Conservation (phyloP, 306 rosid genomes). For the Castanea mollissima region DNA sequence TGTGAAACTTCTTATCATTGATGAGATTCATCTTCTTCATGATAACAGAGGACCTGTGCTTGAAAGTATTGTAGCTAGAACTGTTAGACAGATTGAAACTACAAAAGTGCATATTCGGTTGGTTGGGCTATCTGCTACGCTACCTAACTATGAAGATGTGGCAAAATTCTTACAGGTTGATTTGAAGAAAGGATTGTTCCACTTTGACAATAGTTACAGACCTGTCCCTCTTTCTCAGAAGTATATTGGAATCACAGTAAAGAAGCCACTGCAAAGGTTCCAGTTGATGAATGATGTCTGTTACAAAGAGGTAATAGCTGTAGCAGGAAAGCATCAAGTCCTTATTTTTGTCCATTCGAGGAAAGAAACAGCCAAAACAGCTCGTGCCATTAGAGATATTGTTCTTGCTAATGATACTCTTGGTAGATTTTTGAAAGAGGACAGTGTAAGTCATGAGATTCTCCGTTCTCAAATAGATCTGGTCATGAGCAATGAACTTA, state of each 20-base stretch:
- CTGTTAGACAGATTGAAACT: conserved; percentile 92
- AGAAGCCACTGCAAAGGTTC: conserved; percentile 97
- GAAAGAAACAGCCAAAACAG: conserved; percentile 98
- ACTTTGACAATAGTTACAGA: conserved; percentile 90
- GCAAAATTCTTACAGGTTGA: conserved; percentile 86
- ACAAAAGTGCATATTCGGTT: conserved; percentile 86
- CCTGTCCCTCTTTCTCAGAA: conserved; percentile 98
- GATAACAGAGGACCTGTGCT: conserved; percentile 98
- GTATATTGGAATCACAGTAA: conserved; percentile 83
- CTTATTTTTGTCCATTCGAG: conserved; percentile 96
- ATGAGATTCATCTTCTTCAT: conserved; percentile 96
- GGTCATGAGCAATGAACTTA: conserved; percentile 90
- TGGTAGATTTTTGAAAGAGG: conserved; percentile 88
- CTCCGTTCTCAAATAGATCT: conserved; percentile 91
- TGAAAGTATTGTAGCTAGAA: conserved; percentile 96
- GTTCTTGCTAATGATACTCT: conserved; percentile 95
- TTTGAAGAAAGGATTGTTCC: conserved; percentile 58
- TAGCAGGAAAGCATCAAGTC: conserved; percentile 95
- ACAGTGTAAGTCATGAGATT: conserved; percentile 95
- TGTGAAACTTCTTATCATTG: conserved; percentile 86
- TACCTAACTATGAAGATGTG: conserved; percentile 90
- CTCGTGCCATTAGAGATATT: conserved; percentile 88
- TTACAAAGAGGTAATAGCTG: conserved; percentile 86
- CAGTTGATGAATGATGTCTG: conserved; percentile 98
- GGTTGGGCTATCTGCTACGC: conserved; percentile 96